A percentile compares a stretch with the other conserved stretches of the same genome.
These are phyloP conservation scores for Protomyces arabidopsidicola DNA, from an alignment of 1,139 yeast species.

Conservation along the genomic window DNA sequence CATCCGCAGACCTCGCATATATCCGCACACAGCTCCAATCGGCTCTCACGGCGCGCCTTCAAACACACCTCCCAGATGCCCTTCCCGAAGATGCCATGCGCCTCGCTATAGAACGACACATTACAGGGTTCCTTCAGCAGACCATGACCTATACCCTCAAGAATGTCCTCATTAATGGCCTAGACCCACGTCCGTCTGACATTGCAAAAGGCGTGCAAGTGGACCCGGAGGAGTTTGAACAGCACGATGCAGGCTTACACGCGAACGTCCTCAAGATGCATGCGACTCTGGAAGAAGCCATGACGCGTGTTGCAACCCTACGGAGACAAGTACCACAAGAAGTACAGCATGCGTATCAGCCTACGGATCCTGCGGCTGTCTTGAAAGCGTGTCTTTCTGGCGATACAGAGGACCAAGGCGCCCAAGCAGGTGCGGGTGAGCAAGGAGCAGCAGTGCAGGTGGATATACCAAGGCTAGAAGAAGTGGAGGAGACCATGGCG, in stretches of 20 bases:
- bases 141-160: constrained; percentile 14
- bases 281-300: constrained; percentile 12
- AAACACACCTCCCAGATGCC: constrained; percentile 16
- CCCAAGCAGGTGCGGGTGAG: neutral
- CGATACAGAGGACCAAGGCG: neutral
- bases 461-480: constrained; percentile 3
- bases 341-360: neutral
- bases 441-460: constrained; percentile 1
- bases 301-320: constrained; percentile 10
- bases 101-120: constrained; percentile 16
- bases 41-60: constrained; percentile 17
- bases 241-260: constrained; percentile 5
- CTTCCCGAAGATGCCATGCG: constrained; percentile 23
- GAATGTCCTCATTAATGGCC: constrained; percentile 15
- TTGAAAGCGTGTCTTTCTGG: neutral
- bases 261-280: constrained; percentile 1
- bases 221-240: constrained; percentile 13
- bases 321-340: constrained; percentile 8
- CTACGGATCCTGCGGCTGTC: neutral
- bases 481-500: constrained; percentile 3
- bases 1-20: constrained; percentile 14
- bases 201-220: constrained; percentile 25
- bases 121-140: neutral
- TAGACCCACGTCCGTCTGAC: constrained; percentile 17
- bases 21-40: constrained; percentile 13